Evolutionary conservation across 352 stramenopile species (phyloP).

Genomic region (Pilasporangium apinafurcum): DNA sequence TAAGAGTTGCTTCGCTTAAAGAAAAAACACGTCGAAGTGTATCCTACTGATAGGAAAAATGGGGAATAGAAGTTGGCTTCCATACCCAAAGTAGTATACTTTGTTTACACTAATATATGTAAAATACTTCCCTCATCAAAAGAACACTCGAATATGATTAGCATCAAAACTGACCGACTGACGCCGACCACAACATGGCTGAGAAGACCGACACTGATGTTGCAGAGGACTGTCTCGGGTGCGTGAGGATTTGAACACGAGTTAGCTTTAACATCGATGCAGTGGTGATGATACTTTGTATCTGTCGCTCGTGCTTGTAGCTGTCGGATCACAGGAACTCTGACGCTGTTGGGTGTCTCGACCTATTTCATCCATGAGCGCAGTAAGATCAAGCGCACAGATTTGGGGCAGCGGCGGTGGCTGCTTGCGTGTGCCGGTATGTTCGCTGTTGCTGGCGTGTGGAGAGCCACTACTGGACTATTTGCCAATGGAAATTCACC

Average conservation of each 20-base stretch:
- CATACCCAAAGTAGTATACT: too few species aligned
- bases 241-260: neutral
- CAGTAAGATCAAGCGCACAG: conserved; percentile 26
- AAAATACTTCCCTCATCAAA: too few species aligned
- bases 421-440: conserved; percentile 39
- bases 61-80: too few species aligned
- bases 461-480: conserved; percentile 38
- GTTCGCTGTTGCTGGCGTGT: conserved; percentile 38
- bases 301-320: conserved; percentile 11
- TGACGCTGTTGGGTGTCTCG: conserved; percentile 43
- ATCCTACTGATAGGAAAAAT: too few species aligned
- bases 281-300: neutral
- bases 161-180: neutral
- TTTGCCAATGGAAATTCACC: conserved; percentile 13
- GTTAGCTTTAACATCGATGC: too few species aligned
- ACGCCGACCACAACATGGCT: neutral
- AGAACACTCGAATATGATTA: neutral
- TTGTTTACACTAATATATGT: too few species aligned
- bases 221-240: conserved; percentile 17
- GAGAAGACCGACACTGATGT: neutral
- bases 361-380: conserved; percentile 54
- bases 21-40: too few species aligned
- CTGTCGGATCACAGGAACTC: conserved; percentile 46
- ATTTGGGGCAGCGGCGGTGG: conserved; percentile 51
- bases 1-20: too few species aligned